Base-by-base conservation (phyloP, 306 rosid genomes). In the Rosa multiflora region DNA sequence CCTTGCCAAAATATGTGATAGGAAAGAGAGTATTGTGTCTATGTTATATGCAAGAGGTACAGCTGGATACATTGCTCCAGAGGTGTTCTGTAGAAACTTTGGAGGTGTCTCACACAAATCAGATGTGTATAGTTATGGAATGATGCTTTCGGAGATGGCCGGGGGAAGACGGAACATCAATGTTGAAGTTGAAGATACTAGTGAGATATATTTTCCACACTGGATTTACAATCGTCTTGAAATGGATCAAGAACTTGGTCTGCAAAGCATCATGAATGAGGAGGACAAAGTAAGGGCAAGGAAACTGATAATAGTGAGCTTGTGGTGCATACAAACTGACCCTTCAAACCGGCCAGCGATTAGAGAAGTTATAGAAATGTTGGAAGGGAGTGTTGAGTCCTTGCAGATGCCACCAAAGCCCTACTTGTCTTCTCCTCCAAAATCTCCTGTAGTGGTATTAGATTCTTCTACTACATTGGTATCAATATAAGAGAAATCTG, bases 41-140 rank as follows among this genome's bases (percentile, higher is more conserved):
- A 69, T 83, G 56, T n/a, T 70, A 21, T 58, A 73, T 14, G 72
- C 89, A 0, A 85, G 89, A 63, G 89, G 89, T 32, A 52, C 91
- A 0, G 74, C 32, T 18, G 85, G 88, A 0, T 88, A 88, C 61
- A 85, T 88, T 78, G 91, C 70, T 76, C 84, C 82, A 1, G 64
- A 79, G 49, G 82, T 78, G 1, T 70, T 78, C 0, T 70, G 10
- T 4, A 81, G 87, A 14, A 83, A 69, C 29, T 83, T 88, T 56
- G 87, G 87, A 3, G 43, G 6, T 0, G 82, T 88, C 5, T 85
- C 88, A 0, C 91, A 85, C 20, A 88, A 88, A 8, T 83, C 83
- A 0, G 85, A 87, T 62, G 85, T 85, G 3, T 85, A 87, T 0
- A 87, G 84, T 20, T 87, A 78, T 5, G 88, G 87, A 47, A 85